Percentiles rank a stretch among this genome's conserved stretches.
Evolutionary conservation across 192 early-diverging fungal species (phyloP).

Genomic region (Backusella psychrophila): DNA sequence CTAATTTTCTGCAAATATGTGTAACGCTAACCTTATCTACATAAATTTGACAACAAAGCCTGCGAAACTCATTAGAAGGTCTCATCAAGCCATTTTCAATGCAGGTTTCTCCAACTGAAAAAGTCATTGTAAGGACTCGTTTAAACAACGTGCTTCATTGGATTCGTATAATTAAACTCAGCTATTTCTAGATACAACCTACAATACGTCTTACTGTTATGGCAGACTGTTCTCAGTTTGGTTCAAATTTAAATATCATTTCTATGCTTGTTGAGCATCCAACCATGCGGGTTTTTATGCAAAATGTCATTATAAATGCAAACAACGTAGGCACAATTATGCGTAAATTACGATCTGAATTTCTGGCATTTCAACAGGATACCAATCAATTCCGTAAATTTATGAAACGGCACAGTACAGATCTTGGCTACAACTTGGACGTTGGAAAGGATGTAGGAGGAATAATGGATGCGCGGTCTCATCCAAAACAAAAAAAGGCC

Average conservation of each 20-base stretch:
- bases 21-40: not conserved
- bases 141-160: not conserved
- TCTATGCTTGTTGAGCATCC: conserved; percentile 50
- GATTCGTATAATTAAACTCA: not conserved
- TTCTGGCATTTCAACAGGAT: conserved; percentile 42
- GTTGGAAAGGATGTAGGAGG: conserved; percentile 15
- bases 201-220: conserved; percentile 51
- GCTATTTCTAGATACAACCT: conserved; percentile 20
- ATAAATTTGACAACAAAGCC: conserved; percentile 10
- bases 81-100: conserved; percentile 37
- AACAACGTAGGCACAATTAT: conserved; percentile 40
- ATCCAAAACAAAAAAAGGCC: not conserved
- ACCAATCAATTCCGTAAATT: conserved; percentile 42
- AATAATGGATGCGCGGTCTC: conserved; percentile 6
- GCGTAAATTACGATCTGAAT: conserved; percentile 34
- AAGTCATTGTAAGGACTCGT: conserved; percentile 9
- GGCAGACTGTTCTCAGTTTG: conserved; percentile 59
- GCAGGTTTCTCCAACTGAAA: conserved; percentile 19
- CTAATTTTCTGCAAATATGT: not conserved
- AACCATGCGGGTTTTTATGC: conserved; percentile 52
- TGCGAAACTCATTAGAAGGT: conserved; percentile 33
- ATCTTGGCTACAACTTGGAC: conserved; percentile 41
- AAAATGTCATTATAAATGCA: conserved; percentile 46
- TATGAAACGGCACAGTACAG: conserved; percentile 33
- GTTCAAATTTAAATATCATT: conserved; percentile 50